Base-by-base conservation (phyloP, 352 stramenopile genomes). In the Globisporangium takayamanum region DNA sequence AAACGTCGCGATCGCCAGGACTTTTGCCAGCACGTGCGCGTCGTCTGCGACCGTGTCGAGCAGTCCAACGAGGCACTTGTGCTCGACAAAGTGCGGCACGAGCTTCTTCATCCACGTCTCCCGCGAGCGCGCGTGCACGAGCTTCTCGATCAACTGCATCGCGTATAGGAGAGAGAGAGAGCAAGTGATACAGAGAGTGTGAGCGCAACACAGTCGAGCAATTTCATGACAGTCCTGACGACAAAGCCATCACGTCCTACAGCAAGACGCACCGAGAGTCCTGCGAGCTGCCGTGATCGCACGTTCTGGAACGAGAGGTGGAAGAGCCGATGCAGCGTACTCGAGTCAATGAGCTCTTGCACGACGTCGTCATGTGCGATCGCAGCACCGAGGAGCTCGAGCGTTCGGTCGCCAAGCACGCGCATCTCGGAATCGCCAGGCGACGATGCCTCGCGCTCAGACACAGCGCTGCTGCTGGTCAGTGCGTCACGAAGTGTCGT, bases 321-420 rank as follows among this genome's bases (percentile, higher is more conserved):
- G 48, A 88, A 84, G 18, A 88, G 64, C 3, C 73, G 70, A 65
- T 88, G 78, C 22, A 84, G 49, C 2, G 76, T 78, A 30, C 63
- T 81, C 18, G 67, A 56, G 47, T 86, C 76, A 0, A 67, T 61
- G 15, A 88, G 62, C 36, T 88, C 75, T 20, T 83, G 72, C 2
- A 82, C 63, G 5, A 68, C 71, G 60, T 79, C 72, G 37, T 67
- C 62, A 15, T 68, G 81, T 8, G 53, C 58, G 20, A 80, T 67
- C 18, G 74, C 50, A 11, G 61, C 39, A 8, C 59, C 56, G 5
- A 86, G 54, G 12, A 85, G 57, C 5, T 52, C 53, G 15, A 85
- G 20, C 2, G 71, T 55, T 8, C 66, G 18, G n/a, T 65, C 50
- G 0, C 66, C 62, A 1, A 83, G 8, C 10, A 56, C 44, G 57